Percentiles rank a stretch among this genome's conserved stretches.
These are phyloP conservation scores for Anastatica hierochuntica DNA, from an alignment of 345 rosid species.

Conservation along the genomic window DNA sequence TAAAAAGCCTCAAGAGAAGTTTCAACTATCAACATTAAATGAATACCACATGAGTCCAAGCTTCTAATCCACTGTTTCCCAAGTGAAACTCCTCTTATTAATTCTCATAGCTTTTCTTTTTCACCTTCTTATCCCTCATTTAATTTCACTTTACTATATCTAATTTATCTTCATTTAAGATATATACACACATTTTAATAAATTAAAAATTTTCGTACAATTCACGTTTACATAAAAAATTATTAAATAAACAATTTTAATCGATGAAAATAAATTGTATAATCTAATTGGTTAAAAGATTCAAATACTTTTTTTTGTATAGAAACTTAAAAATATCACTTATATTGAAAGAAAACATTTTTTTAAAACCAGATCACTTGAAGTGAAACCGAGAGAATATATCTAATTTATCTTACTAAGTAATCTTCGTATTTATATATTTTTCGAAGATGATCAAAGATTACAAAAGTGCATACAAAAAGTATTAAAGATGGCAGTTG, in stretches of 20 bases:
- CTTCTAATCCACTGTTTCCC: slow-evolving; percentile 40
- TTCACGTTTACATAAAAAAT: no score
- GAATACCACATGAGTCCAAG: slow-evolving; percentile 57
- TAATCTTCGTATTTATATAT: neutral
- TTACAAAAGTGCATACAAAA: neutral
- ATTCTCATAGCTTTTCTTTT: slow-evolving; percentile 2
- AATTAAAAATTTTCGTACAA: no score
- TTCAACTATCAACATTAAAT: slow-evolving; percentile 49
- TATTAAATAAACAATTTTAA: no score
- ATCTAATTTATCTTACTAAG: neutral
- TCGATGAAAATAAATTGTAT: no score
- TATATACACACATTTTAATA: no score
- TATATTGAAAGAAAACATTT: no score
- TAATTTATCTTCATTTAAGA: neutral
- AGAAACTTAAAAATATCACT: no score
- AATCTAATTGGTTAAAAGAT: no score
- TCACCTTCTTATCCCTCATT: neutral
- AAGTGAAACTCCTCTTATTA: slow-evolving; percentile 24
- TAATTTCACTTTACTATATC: neutral
- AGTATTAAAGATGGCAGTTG: no score
- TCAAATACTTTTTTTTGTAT: no score
- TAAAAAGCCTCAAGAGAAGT: slow-evolving; percentile 29
- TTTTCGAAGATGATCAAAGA: neutral
- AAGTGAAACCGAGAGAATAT: no score
- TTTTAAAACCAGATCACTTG: no score